Conservation (phyloP, 192 early-diverging fungal genomes). For the Coemansia sp. region DNA sequence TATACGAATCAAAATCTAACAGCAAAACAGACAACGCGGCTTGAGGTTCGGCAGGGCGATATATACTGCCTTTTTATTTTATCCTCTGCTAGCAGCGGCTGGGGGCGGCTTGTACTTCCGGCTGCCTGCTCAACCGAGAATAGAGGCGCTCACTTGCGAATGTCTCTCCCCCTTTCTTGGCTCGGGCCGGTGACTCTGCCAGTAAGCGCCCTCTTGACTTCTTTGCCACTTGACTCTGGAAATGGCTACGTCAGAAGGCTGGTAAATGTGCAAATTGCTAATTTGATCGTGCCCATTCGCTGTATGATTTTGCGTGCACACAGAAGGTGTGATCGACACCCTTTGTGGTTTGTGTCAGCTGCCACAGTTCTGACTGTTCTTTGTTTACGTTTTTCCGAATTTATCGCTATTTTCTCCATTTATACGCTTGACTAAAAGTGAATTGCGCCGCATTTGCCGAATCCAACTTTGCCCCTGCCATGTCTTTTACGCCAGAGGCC, state of each 20-base stretch:
- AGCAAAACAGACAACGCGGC: not conserved
- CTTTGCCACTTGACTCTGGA: no score
- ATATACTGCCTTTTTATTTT: no score
- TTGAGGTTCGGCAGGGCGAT: no score
- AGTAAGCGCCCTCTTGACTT: not conserved
- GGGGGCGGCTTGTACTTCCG: not conserved
- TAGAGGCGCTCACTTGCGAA: not conserved
- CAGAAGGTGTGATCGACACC: no score
- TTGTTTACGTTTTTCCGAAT: not conserved
- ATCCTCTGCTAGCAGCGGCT: not conserved
- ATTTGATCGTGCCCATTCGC: not conserved
- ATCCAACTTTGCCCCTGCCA: conserved; percentile 1
- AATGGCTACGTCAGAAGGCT: no score
- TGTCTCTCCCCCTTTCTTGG: not conserved
- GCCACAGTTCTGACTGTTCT: not conserved
- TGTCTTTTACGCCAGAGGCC: not conserved
- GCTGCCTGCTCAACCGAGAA: not conserved
- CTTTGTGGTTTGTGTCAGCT: not conserved
- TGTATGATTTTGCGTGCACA: no score
- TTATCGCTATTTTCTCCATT: not conserved
- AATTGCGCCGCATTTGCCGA: not conserved
- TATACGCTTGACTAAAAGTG: not conserved
- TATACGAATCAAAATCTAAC: not conserved
- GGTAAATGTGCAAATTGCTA: not conserved
- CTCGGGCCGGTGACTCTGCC: not conserved